Evolutionary conservation across 108 stramenopile species (phyloP).

Genomic region (Nannochloropsis gaditana): DNA sequence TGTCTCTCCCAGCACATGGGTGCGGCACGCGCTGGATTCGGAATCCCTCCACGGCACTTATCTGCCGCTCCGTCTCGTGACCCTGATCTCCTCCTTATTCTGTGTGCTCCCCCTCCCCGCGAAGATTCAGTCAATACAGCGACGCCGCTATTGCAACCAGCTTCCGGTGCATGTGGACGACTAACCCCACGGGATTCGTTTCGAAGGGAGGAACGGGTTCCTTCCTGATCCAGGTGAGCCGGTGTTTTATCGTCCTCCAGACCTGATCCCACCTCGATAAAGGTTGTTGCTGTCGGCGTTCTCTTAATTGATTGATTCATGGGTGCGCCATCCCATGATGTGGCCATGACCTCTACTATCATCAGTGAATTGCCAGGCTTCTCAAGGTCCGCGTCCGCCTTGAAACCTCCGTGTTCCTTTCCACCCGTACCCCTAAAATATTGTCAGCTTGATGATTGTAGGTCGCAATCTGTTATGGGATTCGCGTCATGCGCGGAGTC

Average conservation of each 20-base stretch:
- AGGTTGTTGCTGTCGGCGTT: neutral
- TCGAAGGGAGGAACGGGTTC: conserved; percentile 2
- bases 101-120: neutral
- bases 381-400: neutral
- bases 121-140: neutral
- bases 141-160: neutral
- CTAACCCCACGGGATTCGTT: neutral
- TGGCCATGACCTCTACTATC: neutral
- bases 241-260: neutral
- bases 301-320: neutral
- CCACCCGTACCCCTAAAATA: no score
- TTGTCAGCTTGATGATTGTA: no score
- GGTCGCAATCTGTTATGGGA: no score
- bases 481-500: no score
- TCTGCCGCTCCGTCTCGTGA: neutral
- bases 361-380: conserved; percentile 6
- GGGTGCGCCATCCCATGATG: conserved; percentile 10
- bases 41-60: no score
- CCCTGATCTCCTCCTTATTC: neutral
- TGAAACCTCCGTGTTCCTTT: no score
- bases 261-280: neutral
- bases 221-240: neutral
- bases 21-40: neutral
- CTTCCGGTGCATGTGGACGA: neutral
- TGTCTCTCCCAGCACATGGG: conserved; percentile 18